Percentiles rank a stretch among this genome's conserved stretches.
phyloP scores from a whole-genome alignment of 2,329 filamentous ascomycete species.

The Aspergillus quadrilineatus region DNA sequence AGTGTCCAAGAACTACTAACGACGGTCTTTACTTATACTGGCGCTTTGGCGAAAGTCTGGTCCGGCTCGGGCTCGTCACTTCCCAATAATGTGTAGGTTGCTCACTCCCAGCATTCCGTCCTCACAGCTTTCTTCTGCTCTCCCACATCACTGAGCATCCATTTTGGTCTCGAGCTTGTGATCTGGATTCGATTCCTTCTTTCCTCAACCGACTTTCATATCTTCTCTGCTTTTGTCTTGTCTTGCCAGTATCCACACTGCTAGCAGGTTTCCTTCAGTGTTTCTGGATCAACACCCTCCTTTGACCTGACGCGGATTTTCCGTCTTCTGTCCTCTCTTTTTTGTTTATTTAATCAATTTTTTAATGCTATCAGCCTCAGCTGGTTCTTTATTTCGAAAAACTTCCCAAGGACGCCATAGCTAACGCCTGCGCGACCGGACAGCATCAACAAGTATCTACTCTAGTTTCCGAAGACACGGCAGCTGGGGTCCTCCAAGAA shows the following conservation, averaged over 20 bases:
- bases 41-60: not conserved
- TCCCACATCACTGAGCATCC: not conserved
- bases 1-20: not conserved
- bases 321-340: not conserved
- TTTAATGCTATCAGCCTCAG: not conserved
- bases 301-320: slow-evolving; percentile 1
- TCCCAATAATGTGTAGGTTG: slow-evolving; percentile 25
- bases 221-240: not conserved
- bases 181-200: slow-evolving; percentile 3
- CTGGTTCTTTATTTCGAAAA: not conserved
- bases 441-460: slow-evolving; percentile 30
- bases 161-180: slow-evolving; percentile 3
- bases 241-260: slow-evolving; percentile 5
- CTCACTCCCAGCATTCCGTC: slow-evolving; percentile 9
- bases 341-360: not conserved
- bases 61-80: slow-evolving; percentile 9
- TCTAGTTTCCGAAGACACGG: slow-evolving; percentile 29
- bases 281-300: slow-evolving; percentile 6
- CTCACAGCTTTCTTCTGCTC: not conserved
- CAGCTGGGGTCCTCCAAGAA: slow-evolving; percentile 29
- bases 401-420: not conserved
- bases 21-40: not conserved
- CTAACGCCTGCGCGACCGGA: slow-evolving; percentile 15
- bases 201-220: slow-evolving; percentile 4
- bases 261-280: slow-evolving; percentile 9